These are phyloP conservation scores for Ophiocytium majus DNA, from an alignment of 352 stramenopile genomes.

Conservation along the genomic window DNA sequence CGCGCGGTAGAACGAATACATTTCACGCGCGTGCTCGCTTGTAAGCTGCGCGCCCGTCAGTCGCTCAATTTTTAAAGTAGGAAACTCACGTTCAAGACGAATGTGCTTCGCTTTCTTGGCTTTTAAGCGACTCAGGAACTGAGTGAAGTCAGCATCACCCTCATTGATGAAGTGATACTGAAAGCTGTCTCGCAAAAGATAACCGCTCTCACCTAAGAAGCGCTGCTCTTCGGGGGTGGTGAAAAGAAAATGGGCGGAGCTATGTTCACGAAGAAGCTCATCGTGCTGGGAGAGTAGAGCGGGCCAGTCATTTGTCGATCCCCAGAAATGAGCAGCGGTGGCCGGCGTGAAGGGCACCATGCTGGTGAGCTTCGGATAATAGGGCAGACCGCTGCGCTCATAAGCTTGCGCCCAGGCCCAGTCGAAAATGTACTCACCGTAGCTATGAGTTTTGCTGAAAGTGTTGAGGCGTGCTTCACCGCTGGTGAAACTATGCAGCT, in stretches of 20 bases:
- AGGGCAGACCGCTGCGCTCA: background rate
- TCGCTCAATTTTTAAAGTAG: background rate
- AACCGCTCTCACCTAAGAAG: background rate
- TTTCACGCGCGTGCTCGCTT: background rate
- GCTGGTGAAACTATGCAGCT: background rate
- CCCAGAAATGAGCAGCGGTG: conserved; percentile 1
- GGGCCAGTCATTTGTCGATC: background rate
- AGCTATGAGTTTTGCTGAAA: conserved; percentile 12
- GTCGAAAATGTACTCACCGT: conserved; percentile 23
- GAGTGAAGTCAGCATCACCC: background rate
- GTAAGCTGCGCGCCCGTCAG: background rate
- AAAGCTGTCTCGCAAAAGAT: background rate
- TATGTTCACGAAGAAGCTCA: background rate
- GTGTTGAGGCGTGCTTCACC: background rate
- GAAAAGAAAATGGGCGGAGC: background rate
- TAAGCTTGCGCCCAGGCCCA: conserved; percentile 1
- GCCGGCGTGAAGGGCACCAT: conserved; percentile 16
- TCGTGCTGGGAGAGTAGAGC: background rate
- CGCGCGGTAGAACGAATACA: background rate
- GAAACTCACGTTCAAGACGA: background rate
- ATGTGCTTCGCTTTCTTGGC: background rate
- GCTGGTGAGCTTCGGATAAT: conserved; percentile 19
- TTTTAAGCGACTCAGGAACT: background rate
- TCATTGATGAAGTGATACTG: conserved; percentile 10
- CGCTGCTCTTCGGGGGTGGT: background rate